Percentiles rank a stretch among this genome's conserved stretches.
phyloP scores from a whole-genome alignment of 768 basidiomycete genomes.

The Tubosaeta brunneosetosa region DNA sequence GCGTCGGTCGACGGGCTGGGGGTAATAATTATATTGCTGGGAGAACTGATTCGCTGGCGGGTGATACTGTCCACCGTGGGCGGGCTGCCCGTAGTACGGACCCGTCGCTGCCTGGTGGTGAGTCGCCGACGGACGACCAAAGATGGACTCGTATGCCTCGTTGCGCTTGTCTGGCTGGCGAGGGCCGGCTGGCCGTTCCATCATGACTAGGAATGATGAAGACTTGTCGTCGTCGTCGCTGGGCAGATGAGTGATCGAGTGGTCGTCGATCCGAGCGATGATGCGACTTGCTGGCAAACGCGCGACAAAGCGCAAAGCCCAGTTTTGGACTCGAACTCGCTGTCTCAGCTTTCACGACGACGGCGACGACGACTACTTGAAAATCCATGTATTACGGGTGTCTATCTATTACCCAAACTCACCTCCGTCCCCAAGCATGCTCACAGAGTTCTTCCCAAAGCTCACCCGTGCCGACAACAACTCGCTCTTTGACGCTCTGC shows the following conservation, averaged over 20 bases:
- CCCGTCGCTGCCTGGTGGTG: constrained; percentile 40
- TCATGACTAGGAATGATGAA: constrained; percentile 17
- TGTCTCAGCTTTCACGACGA: constrained; percentile 6
- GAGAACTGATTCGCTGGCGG: constrained; percentile 27
- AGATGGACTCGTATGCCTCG: constrained; percentile 84
- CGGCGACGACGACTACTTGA: background rate
- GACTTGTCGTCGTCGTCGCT: constrained; percentile 5
- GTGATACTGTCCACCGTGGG: constrained; percentile 16
- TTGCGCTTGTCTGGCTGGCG: constrained; percentile 64
- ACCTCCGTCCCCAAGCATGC: constrained; percentile 25
- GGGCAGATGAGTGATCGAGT: constrained; percentile 7
- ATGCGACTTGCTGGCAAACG: constrained; percentile 6
- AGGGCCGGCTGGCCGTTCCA: constrained; percentile 60
- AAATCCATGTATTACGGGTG: constrained; percentile 1
- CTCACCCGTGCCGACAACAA: constrained; percentile 64
- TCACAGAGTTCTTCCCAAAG: constrained; percentile 47
- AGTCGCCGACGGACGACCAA: constrained; percentile 64
- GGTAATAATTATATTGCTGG: constrained; percentile 39
- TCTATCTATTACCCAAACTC: constrained; percentile 10
- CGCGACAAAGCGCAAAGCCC: constrained; percentile 17
- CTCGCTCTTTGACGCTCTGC: constrained; percentile 68
- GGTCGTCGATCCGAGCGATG: constrained; percentile 6
- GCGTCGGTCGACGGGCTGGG: constrained; percentile 41
- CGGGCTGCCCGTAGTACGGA: constrained; percentile 16
- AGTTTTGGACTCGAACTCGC: constrained; percentile 18